Conservation (phyloP, 306 rosid genomes). For the Lathyrus oleraceus region DNA sequence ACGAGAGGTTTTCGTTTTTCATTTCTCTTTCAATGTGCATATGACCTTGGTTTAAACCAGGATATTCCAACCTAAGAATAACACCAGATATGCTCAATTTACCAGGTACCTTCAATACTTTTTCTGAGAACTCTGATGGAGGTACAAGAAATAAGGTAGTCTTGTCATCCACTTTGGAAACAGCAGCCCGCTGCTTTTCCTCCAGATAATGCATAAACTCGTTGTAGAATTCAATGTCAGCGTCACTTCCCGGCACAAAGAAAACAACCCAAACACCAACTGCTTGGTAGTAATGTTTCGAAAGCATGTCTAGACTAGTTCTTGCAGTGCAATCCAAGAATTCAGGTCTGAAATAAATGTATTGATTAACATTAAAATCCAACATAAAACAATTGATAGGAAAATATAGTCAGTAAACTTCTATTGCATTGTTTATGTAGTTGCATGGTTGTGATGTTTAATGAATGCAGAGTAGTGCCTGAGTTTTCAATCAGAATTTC, state of each 20-base stretch:
- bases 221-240: constrained; percentile 80
- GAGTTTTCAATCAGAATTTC: constrained; percentile 26
- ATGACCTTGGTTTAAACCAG: constrained; percentile 55
- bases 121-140: constrained; percentile 90
- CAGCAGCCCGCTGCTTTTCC: constrained; percentile 95
- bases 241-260: constrained; percentile 91
- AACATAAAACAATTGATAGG: constrained; percentile 29
- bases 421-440: not conserved
- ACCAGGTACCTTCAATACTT: constrained; percentile 93
- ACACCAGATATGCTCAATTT: constrained; percentile 94
- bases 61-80: constrained; percentile 79
- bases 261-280: constrained; percentile 95
- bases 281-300: constrained; percentile 95
- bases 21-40: constrained; percentile 54
- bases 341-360: constrained; percentile 77
- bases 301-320: constrained; percentile 94
- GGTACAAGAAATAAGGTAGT: constrained; percentile 97
- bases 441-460: constrained; percentile 25
- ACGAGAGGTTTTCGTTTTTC: constrained; percentile 40
- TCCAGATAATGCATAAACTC: constrained; percentile 95
- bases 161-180: constrained; percentile 83
- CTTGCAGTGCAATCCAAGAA: constrained; percentile 96
- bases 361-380: constrained; percentile 30
- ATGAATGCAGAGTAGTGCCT: constrained; percentile 5
- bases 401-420: not conserved